These are phyloP conservation scores for Tritrichomonas musculus DNA, from an alignment of 208 protist genomes.

Conservation along the genomic window DNA sequence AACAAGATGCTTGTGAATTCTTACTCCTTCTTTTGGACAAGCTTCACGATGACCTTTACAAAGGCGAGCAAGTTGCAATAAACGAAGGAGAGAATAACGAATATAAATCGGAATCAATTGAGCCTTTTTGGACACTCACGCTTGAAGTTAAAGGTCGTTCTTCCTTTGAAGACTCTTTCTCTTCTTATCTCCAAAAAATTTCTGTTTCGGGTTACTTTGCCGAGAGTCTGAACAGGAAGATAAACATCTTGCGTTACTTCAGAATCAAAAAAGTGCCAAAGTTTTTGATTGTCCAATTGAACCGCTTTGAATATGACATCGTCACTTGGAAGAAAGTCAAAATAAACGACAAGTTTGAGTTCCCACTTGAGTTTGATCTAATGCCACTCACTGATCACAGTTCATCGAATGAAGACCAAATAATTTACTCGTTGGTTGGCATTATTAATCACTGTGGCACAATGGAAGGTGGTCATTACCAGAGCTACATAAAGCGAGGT, in stretches of 20 bases:
- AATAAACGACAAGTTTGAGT: slow-evolving; percentile 59
- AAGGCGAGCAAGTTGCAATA: too few species aligned
- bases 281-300: background rate
- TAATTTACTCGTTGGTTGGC: slow-evolving; percentile 53
- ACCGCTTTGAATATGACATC: background rate
- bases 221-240: background rate
- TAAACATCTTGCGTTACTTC: background rate
- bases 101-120: too few species aligned
- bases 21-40: background rate
- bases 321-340: background rate
- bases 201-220: background rate
- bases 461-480: slow-evolving; percentile 61
- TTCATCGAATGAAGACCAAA: slow-evolving; percentile 40
- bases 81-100: too few species aligned
- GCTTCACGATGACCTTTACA: too few species aligned
- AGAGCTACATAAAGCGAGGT: slow-evolving; percentile 55
- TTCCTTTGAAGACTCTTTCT: background rate
- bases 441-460: slow-evolving; percentile 61
- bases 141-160: background rate
- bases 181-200: background rate
- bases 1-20: slow-evolving; percentile 24
- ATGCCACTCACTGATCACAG: slow-evolving; percentile 51
- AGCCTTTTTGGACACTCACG: too few species aligned
- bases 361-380: slow-evolving; percentile 55
- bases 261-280: background rate